Evolutionary conservation across 2,329 filamentous ascomycete species (phyloP), one percentile per base, ranked within the genome.

Genomic region (Talaromyces pinophilus): DNA sequence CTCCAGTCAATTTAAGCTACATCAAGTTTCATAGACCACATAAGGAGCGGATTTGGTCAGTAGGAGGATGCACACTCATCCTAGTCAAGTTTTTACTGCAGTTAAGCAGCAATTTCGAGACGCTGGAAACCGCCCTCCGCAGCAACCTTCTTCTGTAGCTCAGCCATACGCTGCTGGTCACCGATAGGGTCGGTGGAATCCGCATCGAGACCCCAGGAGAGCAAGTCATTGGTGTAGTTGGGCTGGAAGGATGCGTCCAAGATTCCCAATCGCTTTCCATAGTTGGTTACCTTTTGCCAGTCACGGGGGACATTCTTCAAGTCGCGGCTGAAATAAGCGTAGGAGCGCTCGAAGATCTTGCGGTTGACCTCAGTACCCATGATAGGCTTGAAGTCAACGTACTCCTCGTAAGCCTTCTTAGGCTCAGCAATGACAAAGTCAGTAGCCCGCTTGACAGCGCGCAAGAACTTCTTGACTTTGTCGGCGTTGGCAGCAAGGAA

Each of bases 281-380:
- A 93, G 69, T 82, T 84, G 55, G 90, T 92, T 11, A 92, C 91
- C 83, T 93, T 92, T 66, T 83, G 78, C 90, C 90, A 93, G 80
- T 93, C 90, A 59, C 91, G 86, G 63, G 78, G 71, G 5, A 93
- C 90, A 70, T 93, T 93, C 85, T 91, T 89, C 70, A 92, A 74
- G 70, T 92, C 90, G 69, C 84, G 84, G 67, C 87, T 90, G 77
- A 92, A 91, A 82, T 92, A 92, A 22, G 90, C 90, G 72, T 87
- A 93, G 71, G 87, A 90, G 67, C 90, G 87, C 83, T 92, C 90
- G 72, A 91, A 92, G 78, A 93, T 92, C 84, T 92, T 92, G 72
- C 86, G 85, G 82, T 92, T 92, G 65, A 92, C 85, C 1, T 81
- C 74, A 0, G 87, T 87, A 52, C 82, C 86, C 88, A 92, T 90